Base-by-base conservation (phyloP, 805 yeast genomes). In the Candida hispaniensis region DNA sequence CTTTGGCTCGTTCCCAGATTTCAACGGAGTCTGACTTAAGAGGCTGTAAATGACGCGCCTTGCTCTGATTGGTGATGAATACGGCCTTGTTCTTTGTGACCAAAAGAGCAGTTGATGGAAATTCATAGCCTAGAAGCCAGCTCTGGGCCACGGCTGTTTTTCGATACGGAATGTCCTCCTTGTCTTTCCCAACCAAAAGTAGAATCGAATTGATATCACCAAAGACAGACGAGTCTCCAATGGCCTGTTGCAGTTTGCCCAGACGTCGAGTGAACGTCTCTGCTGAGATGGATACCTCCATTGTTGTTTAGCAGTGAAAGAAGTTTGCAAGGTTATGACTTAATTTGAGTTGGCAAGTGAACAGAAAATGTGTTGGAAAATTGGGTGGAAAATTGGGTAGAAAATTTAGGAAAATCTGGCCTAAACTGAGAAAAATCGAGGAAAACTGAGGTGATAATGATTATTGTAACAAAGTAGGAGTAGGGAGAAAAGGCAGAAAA, bases 91-190 rank as follows among this genome's bases (percentile, higher is more conserved):
- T 70, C 38, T 67, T 65, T 3, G 79, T 69, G 40, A 86, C 59
- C 33, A 67, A 72, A 35, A 88, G 58, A 18, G 75, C 74, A 2
- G 96, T 85, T 33, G 91, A 91, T n/a, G 94, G 93, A 52, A 88
- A 88, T 54, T 91, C 97, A 54, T 86, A 88, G 4, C 96, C 94
- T 30, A 88, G 60, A 36, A 88, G 61, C 97, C 97, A 88, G 34
- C 75, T 79, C 42, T 47, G 26, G 2, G 41, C 58, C 27, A 79
- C 76, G 1, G 93, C 75, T 8, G 93, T 77, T 58, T 82, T 82
- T 52, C 79, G 83, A 57, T 82, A 85, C 30, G 94, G 93, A 54
- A 83, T 79, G 44, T 79, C 88, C 41, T 80, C 91, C 52, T 82
- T 85, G 26, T 81, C 64, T 6, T 93, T 79, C 8, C 96, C 97